Conservation (phyloP, 1,284 basidiomycete genomes). For the Chondrostereum purpureum region DNA sequence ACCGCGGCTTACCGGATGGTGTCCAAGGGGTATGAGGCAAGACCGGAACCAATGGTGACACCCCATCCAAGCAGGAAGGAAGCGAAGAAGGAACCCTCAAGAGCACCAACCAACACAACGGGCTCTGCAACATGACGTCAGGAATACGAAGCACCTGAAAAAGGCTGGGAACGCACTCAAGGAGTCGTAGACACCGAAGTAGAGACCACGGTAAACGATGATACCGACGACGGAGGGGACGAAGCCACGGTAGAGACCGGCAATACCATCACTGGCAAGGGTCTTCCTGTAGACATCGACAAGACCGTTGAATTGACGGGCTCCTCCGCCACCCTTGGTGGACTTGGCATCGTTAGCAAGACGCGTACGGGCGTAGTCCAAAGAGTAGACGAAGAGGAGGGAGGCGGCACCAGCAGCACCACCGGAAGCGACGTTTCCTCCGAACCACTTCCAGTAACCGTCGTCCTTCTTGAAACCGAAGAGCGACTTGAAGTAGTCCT, state of each 20-base stretch:
- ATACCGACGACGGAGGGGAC: slow-evolving; percentile 93
- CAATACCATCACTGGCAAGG: slow-evolving; percentile 81
- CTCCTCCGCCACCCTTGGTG: slow-evolving; percentile 63
- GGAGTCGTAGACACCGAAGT: slow-evolving; percentile 93
- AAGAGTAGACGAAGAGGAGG: slow-evolving; percentile 51
- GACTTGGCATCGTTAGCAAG: slow-evolving; percentile 49
- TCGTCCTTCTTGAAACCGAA: slow-evolving; percentile 50
- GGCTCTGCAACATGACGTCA: slow-evolving; percentile 27
- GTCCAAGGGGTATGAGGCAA: slow-evolving; percentile 63
- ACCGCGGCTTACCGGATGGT: slow-evolving; percentile 35
- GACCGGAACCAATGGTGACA: slow-evolving; percentile 50
- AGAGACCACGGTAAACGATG: slow-evolving; percentile 93
- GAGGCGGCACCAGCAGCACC: slow-evolving; percentile 42
- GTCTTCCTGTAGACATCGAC: slow-evolving; percentile 94
- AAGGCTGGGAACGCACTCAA: slow-evolving; percentile 52
- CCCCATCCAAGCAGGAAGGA: slow-evolving; percentile 56
- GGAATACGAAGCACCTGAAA: slow-evolving; percentile 38
- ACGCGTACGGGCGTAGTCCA: slow-evolving; percentile 58
- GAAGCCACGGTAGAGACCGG: slow-evolving; percentile 92
- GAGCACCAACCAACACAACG: slow-evolving; percentile 46
- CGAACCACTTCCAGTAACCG: slow-evolving; percentile 48
- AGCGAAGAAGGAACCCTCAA: slow-evolving; percentile 57
- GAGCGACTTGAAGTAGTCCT: slow-evolving; percentile 41
- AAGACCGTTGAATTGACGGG: slow-evolving; percentile 92
- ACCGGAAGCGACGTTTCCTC: slow-evolving; percentile 40